Evolutionary conservation across 306 rosid species (phyloP), one percentile per base, ranked within the genome.

Genomic region (Vachellia pachyceras): DNA sequence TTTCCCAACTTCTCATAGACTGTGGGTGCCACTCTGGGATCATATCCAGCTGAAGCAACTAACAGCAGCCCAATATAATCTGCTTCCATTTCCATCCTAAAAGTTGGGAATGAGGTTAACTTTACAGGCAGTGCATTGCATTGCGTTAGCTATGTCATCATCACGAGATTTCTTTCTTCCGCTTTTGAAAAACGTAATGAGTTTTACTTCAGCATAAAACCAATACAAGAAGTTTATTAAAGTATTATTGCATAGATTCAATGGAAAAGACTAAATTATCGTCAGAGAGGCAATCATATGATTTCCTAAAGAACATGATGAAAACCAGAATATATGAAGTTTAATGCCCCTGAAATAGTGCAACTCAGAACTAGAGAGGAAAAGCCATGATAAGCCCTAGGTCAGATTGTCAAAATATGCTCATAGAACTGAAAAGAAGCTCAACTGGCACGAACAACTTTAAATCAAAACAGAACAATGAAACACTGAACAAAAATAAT

Each of bases 41-140:
- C 94, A 55, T 83, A 95, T 65, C 98, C 97, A 4, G 93, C 96
- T 3, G 93, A 93, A 63, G 98, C 95, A 4, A 91, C 18, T 86
- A 92, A 78, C 13, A 92, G 79, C 83, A 94, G 77, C 58, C 97
- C 98, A 17, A 92, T 88, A 82, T 94, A 89, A 78, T 94, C 98
- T 0, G 98, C 98, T 87, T 94, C 97, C 79, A 92, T 82, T 87
- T 94, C 97, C 93, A 87, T 88, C 91, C 97, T 94, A 79, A 77
- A 75, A 11, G 81, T 42, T 57, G 61, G 7, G 55, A 67, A 81
- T 22, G 37, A 57, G 22, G 50, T 8, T 44, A 35, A 4, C 25
- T n/a, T 71, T 47, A 52, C 29, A 46, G 66, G 39, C 3, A 10
- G 49, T 45, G 52, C 17, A 25, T 8, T 29, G 33, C 33, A 29